Conservation (phyloP, 768 basidiomycete genomes). For the Psilocybe sp. region DNA sequence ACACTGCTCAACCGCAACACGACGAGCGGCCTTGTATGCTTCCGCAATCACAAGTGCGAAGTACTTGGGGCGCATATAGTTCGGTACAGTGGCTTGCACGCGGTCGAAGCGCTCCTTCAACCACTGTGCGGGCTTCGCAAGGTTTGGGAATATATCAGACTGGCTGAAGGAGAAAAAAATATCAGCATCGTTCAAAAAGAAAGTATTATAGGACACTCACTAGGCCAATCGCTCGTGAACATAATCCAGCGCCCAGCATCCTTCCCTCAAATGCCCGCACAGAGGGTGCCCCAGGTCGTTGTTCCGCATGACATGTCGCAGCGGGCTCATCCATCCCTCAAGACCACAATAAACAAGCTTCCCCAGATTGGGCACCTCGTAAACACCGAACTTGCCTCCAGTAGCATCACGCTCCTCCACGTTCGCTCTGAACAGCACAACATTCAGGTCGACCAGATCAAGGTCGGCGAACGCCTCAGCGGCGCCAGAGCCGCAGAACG, state of each 20-base stretch:
- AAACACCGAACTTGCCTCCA: conserved; percentile 73
- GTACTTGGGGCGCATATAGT: conserved; percentile 93
- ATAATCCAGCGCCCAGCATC: conserved; percentile 93
- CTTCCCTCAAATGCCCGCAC: conserved; percentile 82
- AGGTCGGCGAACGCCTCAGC: conserved; percentile 72
- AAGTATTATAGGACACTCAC: conserved; percentile 42
- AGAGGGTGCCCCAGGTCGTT: conserved; percentile 95
- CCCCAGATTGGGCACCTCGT: conserved; percentile 75
- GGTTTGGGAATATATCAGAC: conserved; percentile 58
- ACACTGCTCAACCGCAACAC: conserved; percentile 79
- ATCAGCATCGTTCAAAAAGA: not conserved
- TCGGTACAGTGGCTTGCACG: conserved; percentile 69
- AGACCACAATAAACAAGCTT: conserved; percentile 88
- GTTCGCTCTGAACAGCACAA: conserved; percentile 81
- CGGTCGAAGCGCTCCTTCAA: conserved; percentile 84
- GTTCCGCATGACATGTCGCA: conserved; percentile 78
- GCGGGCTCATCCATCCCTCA: conserved; percentile 94
- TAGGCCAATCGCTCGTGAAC: conserved; percentile 62
- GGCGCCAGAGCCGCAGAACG: conserved; percentile 67
- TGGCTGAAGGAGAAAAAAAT: conserved; percentile 42
- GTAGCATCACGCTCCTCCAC: conserved; percentile 92
- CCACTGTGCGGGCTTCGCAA: conserved; percentile 77
- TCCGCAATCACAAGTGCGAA: conserved; percentile 89
- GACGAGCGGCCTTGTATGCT: conserved; percentile 90
- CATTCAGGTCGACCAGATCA: conserved; percentile 85